These are phyloP conservation scores for Suhomyces faveliae DNA, from an alignment of 805 yeast species.

Conservation along the genomic window DNA sequence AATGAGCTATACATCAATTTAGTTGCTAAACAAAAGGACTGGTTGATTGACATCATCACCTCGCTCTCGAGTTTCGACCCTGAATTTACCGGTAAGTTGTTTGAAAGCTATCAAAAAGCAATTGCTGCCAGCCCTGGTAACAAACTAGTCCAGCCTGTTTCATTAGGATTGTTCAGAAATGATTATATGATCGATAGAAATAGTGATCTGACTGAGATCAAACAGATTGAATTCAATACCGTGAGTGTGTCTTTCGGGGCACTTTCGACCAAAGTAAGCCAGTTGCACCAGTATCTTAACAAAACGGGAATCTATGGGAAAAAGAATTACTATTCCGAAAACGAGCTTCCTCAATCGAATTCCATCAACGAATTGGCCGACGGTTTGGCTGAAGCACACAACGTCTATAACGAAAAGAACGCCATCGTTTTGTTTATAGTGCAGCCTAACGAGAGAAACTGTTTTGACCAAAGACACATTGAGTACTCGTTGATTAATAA, in stretches of 20 bases:
- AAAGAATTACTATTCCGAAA: conserved; percentile 42
- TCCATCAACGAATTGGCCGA: conserved; percentile 59
- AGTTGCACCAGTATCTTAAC: conserved; percentile 68
- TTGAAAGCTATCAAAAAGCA: conserved; percentile 56
- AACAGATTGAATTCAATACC: conserved; percentile 96
- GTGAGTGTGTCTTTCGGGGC: conserved; percentile 96
- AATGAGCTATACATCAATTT: conserved; percentile 74
- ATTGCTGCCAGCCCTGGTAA: conserved; percentile 37
- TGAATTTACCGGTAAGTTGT: conserved; percentile 80
- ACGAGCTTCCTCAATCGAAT: conserved; percentile 64
- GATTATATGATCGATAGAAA: conserved; percentile 68
- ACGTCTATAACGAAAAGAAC: conserved; percentile 47
- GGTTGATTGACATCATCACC: conserved; percentile 59
- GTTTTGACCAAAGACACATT: conserved; percentile 84
- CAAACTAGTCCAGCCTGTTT: conserved; percentile 56
- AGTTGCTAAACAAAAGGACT: conserved; percentile 50
- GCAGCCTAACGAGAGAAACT: conserved; percentile 84
- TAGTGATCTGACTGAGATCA: conserved; percentile 44
- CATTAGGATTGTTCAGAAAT: conserved; percentile 84
- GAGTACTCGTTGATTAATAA: conserved; percentile 65
- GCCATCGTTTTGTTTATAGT: conserved; percentile 70
- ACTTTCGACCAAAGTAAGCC: conserved; percentile 74
- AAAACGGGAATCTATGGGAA: conserved; percentile 51
- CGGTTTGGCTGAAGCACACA: conserved; percentile 68
- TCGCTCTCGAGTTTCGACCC: conserved; percentile 58